phyloP scores from a whole-genome alignment of 2,329 filamentous ascomycete genomes.

The Cladosporium colombiae region DNA sequence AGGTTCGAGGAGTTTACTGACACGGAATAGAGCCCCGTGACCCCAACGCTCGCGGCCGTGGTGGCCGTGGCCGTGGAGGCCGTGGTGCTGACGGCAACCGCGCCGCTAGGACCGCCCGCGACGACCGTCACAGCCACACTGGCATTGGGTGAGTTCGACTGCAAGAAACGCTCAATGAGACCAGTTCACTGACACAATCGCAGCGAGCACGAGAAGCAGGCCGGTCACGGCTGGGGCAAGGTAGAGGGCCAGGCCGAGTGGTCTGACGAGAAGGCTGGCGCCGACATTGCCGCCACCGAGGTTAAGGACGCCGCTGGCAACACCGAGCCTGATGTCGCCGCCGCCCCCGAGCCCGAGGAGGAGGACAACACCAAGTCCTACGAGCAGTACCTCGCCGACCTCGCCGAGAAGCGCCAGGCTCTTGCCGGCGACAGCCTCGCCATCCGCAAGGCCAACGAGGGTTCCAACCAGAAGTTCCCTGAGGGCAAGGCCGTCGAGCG shows the following conservation, averaged over 20 bases:
- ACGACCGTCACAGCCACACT: slow-evolving; percentile 63
- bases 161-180: background rate
- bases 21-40: slow-evolving; percentile 31
- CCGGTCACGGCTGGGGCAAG: slow-evolving; percentile 85
- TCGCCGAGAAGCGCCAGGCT: slow-evolving; percentile 71
- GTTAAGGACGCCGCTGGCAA: slow-evolving; percentile 63
- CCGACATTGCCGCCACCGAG: slow-evolving; percentile 83
- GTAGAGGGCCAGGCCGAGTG: slow-evolving; percentile 73
- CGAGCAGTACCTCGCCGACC: slow-evolving; percentile 79
- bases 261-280: slow-evolving; percentile 88
- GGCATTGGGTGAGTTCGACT: slow-evolving; percentile 56
- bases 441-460: slow-evolving; percentile 90
- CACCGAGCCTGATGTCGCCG: slow-evolving; percentile 44
- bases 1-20: background rate
- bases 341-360: slow-evolving; percentile 43
- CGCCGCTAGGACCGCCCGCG: slow-evolving; percentile 46
- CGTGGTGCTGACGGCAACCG: slow-evolving; percentile 58
- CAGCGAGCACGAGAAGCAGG: slow-evolving; percentile 82
- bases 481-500: slow-evolving; percentile 68
- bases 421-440: slow-evolving; percentile 66
- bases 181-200: slow-evolving; percentile 28
- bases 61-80: slow-evolving; percentile 51
- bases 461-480: slow-evolving; percentile 92
- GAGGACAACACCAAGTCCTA: slow-evolving; percentile 89
- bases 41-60: slow-evolving; percentile 49